Evolutionary conservation across 768 basidiomycete species (phyloP), one percentile per base, ranked within the genome.

Genomic region (Leucosporidium yakuticum): DNA sequence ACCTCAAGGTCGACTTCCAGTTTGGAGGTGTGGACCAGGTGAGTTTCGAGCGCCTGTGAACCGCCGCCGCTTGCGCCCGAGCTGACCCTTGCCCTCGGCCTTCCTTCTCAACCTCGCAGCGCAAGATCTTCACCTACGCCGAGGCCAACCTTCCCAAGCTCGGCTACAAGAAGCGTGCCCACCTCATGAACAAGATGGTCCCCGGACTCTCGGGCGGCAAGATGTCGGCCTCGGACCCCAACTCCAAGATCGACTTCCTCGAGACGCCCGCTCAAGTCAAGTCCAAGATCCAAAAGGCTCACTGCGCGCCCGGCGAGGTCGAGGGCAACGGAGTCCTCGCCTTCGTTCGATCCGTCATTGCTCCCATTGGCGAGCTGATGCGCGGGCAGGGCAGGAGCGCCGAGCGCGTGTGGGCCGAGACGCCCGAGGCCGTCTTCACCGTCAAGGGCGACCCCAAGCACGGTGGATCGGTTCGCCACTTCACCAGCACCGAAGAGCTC

Each of bases 1-100:
- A 98, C 83, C 84, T 99, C 25, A 90, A 83, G 23, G 88, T 90
- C 34, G 92, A 98, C 78, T 95, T 99, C 81, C 96, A 98, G 79
- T 99, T 99, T 73, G 96, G 95, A 21, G 96, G 96, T 62, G 87
- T 91, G 14, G 96, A 99, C 77, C 95, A 98, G 84, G 94, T 94
- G 6, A 44, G 39, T 8, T 8, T 2, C 14, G 14, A 44, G 14
- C n/a, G n/a, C 11, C 39, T 44, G 8, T 8, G 2, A 8, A 3
- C 57, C 59, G 71, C 36, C 58, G 21, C 3, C 20, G 19, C 59
- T 21, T 31, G 51, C 20, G 57, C 29, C 4, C 64, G n/a, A 49
- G 29, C 61, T 44, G 2, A 21, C 54, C 54, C 21, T 20, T 20
- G 25, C 31, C 25, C 54, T 27, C 25, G 25, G 15, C 20, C 27